Percentiles rank a stretch among this genome's conserved stretches.
phyloP scores from a whole-genome alignment of 495 filamentous ascomycete genomes.

The Podospora sp. region DNA sequence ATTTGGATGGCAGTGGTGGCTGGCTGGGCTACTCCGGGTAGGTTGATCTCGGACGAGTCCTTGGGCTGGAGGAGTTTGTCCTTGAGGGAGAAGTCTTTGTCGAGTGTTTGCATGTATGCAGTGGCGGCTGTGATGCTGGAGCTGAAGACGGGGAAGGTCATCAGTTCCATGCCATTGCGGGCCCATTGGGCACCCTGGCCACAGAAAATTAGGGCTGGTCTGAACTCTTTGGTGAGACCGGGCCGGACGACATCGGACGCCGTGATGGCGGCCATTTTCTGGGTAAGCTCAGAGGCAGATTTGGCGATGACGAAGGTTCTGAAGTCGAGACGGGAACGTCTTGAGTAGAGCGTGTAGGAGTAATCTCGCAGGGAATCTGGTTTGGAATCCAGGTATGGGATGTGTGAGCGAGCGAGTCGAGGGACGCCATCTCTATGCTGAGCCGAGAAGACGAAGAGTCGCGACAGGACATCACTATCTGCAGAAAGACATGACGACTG shows the following conservation, averaged over 20 bases:
- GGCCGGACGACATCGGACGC: slow-evolving; percentile 18
- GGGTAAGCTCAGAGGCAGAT: slow-evolving; percentile 23
- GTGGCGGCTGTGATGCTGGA: slow-evolving; percentile 29
- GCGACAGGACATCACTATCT: not conserved
- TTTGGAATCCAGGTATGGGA: slow-evolving; percentile 22
- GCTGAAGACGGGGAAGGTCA: slow-evolving; percentile 24
- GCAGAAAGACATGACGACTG: not conserved
- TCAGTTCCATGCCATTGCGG: slow-evolving; percentile 47
- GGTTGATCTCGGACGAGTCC: slow-evolving; percentile 27
- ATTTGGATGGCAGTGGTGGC: slow-evolving; percentile 54
- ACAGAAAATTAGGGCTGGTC: slow-evolving; percentile 22
- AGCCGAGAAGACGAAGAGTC: slow-evolving; percentile 29
- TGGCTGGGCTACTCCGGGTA: slow-evolving; percentile 34
- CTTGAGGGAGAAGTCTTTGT: slow-evolving; percentile 5
- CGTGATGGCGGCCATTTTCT: not conserved
- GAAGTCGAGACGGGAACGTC: slow-evolving; percentile 31
- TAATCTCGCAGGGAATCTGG: slow-evolving; percentile 25
- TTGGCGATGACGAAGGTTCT: slow-evolving; percentile 27
- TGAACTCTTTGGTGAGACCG: not conserved
- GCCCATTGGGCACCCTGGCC: slow-evolving; percentile 44
- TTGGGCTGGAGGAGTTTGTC: slow-evolving; percentile 2
- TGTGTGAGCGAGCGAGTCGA: slow-evolving; percentile 22
- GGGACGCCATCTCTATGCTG: slow-evolving; percentile 29
- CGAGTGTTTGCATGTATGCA: slow-evolving; percentile 18
- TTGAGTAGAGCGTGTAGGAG: slow-evolving; percentile 26